Evolutionary conservation across 2,329 filamentous ascomycete species (phyloP), one percentile per base, ranked within the genome.

Genomic region (Pestalotiopsis sp.): DNA sequence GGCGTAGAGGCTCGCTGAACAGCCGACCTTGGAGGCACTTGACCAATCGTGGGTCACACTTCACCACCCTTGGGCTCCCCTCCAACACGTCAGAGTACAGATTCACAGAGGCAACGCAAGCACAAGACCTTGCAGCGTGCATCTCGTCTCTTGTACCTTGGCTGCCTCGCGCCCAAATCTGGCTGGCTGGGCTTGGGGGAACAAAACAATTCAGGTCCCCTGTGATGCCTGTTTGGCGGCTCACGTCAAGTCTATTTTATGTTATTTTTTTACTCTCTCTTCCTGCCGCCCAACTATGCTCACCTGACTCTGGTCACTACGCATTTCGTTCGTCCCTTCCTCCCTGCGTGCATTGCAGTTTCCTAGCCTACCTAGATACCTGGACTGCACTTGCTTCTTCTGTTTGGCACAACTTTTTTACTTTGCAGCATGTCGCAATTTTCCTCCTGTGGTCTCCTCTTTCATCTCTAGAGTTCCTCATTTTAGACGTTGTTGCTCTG

Each of bases 71-170:
- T 20, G 12, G 23, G 14, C n/a, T 66, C 36, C 64, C 38, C 36
- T 49, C 39, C 49, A 39, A 45, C 41, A 25, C 64, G 36, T 58
- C 31, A 20, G 27, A 39, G 45, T 20, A 52, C 45, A 52, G 45
- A 52, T 52, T 52, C 45, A 52, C 45, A 52, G n/a, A 31, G 6
- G 64, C 27, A 25, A 66, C 20, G 14, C 36, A 25, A 49, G 9
- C 62, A 64, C 52, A 27, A 59, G 64, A 66, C 64, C 64, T 66
- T 66, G 64, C 66, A 62, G 57, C 58, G 66, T 62, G 59, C 66
- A 38, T 63, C 38, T 38, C 38, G 31, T n/a, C 39, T 38, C 27
- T 36, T 31, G 31, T 36, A 36, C 31, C 36, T 49, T 31, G 17
- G 64, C 49, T 25, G 62, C 38, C 49, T 66, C 25, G 38, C 45